These are phyloP conservation scores for Pestalotiopsis sp. DNA, from an alignment of 2,329 filamentous ascomycete genomes.

Conservation along the genomic window DNA sequence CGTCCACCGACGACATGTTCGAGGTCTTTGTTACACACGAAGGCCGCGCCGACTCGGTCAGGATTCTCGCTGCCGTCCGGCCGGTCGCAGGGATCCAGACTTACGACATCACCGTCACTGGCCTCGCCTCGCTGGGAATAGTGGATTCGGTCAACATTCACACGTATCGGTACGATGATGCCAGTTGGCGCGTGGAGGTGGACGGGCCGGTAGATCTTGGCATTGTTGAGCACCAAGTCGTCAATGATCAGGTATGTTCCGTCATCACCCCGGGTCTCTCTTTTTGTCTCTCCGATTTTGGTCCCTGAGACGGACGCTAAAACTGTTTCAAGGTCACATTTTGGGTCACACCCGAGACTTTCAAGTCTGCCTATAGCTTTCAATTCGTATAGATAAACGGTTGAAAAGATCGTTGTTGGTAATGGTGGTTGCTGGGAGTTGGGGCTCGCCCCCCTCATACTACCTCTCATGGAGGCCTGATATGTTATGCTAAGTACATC, in stretches of 20 bases:
- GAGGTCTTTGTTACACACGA: not conserved
- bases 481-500: too few species aligned
- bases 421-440: too few species aligned
- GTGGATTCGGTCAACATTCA: not conserved
- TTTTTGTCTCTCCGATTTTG: too few species aligned
- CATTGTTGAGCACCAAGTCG: not conserved
- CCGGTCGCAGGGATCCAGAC: not conserved
- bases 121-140: not conserved
- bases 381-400: not conserved
- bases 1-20: not conserved
- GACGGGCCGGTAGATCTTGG: not conserved
- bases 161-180: not conserved
- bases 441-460: too few species aligned
- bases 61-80: not conserved
- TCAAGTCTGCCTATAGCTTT: not conserved
- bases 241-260: not conserved
- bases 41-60: not conserved
- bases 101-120: not conserved
- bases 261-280: too few species aligned
- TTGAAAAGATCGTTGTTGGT: too few species aligned
- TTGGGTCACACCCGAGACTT: not conserved
- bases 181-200: not conserved
- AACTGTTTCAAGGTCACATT: not conserved
- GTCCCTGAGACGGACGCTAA: too few species aligned
- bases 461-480: too few species aligned